phyloP scores from a whole-genome alignment of 257 asterid genomes.

The Striga asiatica region DNA sequence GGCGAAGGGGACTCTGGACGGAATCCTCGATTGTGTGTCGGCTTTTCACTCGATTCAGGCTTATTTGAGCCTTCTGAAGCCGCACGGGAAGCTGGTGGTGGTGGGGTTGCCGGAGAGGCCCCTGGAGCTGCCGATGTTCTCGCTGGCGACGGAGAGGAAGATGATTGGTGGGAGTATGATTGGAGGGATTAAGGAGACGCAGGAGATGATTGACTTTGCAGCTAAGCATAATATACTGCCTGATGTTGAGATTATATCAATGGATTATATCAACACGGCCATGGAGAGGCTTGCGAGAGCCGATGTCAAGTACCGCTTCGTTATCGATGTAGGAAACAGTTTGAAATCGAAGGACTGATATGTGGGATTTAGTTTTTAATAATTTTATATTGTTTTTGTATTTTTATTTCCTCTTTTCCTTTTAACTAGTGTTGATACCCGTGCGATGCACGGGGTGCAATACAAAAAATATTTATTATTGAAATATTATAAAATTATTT shows the following conservation, averaged over 20 bases:
- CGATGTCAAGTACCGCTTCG: background rate
- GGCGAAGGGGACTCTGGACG: background rate
- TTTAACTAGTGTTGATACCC: too few relatives aligned
- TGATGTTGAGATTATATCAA: background rate
- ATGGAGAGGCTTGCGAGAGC: background rate
- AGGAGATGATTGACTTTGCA: background rate
- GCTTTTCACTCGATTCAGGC: background rate
- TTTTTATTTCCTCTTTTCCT: too few relatives aligned
- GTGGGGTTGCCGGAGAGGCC: background rate
- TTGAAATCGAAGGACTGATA: background rate
- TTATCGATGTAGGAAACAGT: background rate
- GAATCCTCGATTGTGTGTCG: background rate
- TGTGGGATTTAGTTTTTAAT: too few relatives aligned
- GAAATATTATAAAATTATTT: too few relatives aligned
- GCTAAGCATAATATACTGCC: background rate
- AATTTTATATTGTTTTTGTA: too few relatives aligned
- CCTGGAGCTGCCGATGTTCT: background rate
- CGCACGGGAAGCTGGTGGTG: conserved; percentile 1
- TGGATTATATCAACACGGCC: background rate
- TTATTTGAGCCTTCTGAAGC: background rate
- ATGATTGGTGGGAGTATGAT: background rate
- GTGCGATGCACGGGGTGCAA: too few relatives aligned
- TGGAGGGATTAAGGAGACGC: background rate
- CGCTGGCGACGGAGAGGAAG: background rate
- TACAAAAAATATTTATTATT: too few relatives aligned